Percentiles rank a stretch among this genome's conserved stretches.
Evolutionary conservation across 179 eudicot species (phyloP).

Genomic region (Silene coronaria): DNA sequence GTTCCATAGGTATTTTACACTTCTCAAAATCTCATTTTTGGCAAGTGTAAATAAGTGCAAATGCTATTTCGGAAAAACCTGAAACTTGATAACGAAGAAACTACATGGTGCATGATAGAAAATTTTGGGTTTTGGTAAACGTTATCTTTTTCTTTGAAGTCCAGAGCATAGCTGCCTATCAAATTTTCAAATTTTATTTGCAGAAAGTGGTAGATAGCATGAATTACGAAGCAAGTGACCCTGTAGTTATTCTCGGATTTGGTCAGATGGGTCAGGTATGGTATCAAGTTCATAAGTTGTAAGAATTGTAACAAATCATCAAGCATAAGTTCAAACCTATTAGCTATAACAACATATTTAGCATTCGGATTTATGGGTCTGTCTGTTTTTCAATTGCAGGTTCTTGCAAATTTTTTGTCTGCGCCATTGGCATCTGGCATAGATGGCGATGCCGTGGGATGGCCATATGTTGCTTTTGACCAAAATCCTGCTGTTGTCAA

Average conservation of each 20-base stretch:
- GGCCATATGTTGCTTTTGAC: conserved; percentile 96
- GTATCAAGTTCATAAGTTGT: background rate
- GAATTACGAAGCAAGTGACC: conserved; percentile 72
- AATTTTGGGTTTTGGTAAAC: background rate
- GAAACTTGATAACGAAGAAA: background rate
- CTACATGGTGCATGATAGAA: background rate
- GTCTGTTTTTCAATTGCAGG: conserved; percentile 39
- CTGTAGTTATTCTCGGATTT: conserved; percentile 93
- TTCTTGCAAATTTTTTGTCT: conserved; percentile 86
- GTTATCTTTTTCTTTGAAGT: background rate
- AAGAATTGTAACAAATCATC: background rate
- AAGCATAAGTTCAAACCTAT: background rate
- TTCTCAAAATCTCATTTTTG: too few relatives aligned
- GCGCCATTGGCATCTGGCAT: conserved; percentile 71
- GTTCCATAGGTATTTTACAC: too few relatives aligned
- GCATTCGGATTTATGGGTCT: conserved; percentile 11
- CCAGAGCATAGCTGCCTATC: background rate
- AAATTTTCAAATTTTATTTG: background rate
- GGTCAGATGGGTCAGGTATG: conserved; percentile 96
- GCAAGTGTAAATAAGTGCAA: background rate
- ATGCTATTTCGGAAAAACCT: background rate
- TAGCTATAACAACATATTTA: background rate
- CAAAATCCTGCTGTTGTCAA: conserved; percentile 79
- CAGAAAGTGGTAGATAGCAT: conserved; percentile 48
- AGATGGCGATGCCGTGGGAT: conserved; percentile 52